Percentiles rank a stretch among this genome's conserved stretches.
Conservation (phyloP, 768 basidiomycete genomes). For the Tulasnella sp. region DNA sequence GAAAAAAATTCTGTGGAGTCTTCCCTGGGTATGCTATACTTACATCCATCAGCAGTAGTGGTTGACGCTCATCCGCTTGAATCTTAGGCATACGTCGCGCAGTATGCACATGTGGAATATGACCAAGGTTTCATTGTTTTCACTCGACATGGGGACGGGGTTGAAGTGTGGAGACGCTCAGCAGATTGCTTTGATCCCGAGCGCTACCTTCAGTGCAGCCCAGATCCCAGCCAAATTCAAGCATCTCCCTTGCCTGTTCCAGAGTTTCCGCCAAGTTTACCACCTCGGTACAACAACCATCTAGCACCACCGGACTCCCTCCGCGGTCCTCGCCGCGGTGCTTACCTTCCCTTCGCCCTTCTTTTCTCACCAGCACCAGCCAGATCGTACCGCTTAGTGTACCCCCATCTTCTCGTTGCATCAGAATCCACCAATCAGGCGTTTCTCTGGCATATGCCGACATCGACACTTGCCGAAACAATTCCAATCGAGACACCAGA, state of each 20-base stretch:
- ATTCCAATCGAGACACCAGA: conserved; percentile 42
- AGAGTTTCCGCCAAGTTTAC: neutral
- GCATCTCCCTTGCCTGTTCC: conserved; percentile 17
- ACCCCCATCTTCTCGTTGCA: conserved; percentile 64
- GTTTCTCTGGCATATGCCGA: conserved; percentile 66
- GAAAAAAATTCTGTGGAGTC: conserved; percentile 59
- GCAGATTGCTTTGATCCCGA: conserved; percentile 18
- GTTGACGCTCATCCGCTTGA: neutral
- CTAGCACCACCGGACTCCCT: neutral
- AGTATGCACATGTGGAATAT: conserved; percentile 73
- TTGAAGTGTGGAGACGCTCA: conserved; percentile 69
- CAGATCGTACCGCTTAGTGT: conserved; percentile 68
- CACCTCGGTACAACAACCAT: neutral
- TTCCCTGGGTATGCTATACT: conserved; percentile 53
- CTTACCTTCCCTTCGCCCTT: conserved; percentile 66
- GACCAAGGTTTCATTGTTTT: conserved; percentile 71
- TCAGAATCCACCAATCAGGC: conserved; percentile 46
- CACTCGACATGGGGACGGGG: conserved; percentile 54
- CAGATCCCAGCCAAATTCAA: neutral
- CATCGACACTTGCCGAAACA: conserved; percentile 55
- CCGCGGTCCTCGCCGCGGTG: conserved; percentile 46
- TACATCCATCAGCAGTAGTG: conserved; percentile 3
- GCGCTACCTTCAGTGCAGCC: conserved; percentile 15
- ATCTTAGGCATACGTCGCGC: conserved; percentile 51
- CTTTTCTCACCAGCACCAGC: conserved; percentile 52